A percentile compares a stretch with the other conserved stretches of the same genome.
These are phyloP conservation scores for Plasmodium adleri DNA, from an alignment of 169 alveolate genomes.

Conservation along the genomic window DNA sequence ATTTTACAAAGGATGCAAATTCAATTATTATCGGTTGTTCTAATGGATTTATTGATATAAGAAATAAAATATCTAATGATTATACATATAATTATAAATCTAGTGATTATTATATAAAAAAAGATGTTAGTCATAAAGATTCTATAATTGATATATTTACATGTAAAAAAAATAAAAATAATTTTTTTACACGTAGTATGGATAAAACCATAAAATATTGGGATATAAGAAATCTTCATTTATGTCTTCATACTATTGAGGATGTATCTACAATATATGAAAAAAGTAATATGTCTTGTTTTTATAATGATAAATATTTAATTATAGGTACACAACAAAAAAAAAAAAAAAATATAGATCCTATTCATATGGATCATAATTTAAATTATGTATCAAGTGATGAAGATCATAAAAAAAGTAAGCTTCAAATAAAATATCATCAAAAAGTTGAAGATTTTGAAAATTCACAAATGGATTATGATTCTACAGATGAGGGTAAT, in stretches of 20 bases:
- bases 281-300: constrained; percentile 48
- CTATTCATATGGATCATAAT: background rate
- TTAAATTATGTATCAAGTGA: background rate
- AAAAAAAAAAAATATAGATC: background rate
- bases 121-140: constrained; percentile 15
- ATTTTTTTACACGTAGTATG: constrained; percentile 50
- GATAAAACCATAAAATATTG: constrained; percentile 53
- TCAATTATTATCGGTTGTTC: constrained; percentile 58
- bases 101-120: background rate
- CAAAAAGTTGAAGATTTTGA: no score
- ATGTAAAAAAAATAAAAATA: constrained; percentile 28
- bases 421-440: no score
- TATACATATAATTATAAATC: constrained; percentile 35
- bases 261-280: constrained; percentile 7
- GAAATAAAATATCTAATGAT: constrained; percentile 64
- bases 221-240: constrained; percentile 42
- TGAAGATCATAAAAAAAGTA: no score
- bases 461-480: no score
- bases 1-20: constrained; percentile 34
- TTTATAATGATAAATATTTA: constrained; percentile 13
- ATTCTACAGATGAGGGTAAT: background rate
- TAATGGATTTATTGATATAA: constrained; percentile 34
- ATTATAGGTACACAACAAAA: constrained; percentile 14
- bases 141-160: constrained; percentile 45
- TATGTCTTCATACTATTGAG: constrained; percentile 16